Base-by-base conservation (phyloP, 768 basidiomycete genomes). In the Hebeloma cylindrosporum region DNA sequence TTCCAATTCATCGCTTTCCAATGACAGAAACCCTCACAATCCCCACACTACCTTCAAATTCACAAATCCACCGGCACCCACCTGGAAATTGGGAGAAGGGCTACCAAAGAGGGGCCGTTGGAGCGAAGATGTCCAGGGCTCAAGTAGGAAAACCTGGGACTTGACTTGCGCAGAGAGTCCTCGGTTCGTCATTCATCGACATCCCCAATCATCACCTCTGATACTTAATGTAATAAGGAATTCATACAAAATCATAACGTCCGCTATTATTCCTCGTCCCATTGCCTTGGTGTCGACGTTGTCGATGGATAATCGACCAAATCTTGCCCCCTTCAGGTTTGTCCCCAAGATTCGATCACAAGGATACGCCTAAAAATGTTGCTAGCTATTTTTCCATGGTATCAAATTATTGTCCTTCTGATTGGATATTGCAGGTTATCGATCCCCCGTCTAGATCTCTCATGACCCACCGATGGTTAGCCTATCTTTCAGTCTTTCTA, bases 291-390 rank as follows among this genome's bases (percentile, higher is more conserved):
- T 86, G 27, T 84, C 83, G 9, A 74, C 82, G 6, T 46, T 81
- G 29, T 77, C 77, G n/a, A 46, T 54, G 3, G 61, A 72, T 43
- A 80, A 78, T 2, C 54, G 67, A 11, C 70, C 70, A 14, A 88
- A 85, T 63, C 73, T 88, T 34, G 81, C 83, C 4, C 79, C 82
- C 1, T 83, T 84, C 65, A 85, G 83, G 75, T 80, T 58, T 50
- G 62, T 55, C 13, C 28, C 26, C 26, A 14, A 27, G 47, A 16
- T 46, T n/a, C 6, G 26, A 29, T 9, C 10, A 28, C 23, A 18
- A 23, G 46, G 35, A 39, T 30, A 29, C 18, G 23, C 26, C 35
- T 40, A 26, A 27, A 29, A 27, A 52, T 53, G 56, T 39, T 35
- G 43, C 46, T 58, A 70, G 78, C 42, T 85, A 82, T 61, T 83